Percentiles rank a stretch among this genome's conserved stretches.
Evolutionary conservation across 441 rosid genomes (phyloP).

Genomic region (Pelargonium cotyledonis): DNA sequence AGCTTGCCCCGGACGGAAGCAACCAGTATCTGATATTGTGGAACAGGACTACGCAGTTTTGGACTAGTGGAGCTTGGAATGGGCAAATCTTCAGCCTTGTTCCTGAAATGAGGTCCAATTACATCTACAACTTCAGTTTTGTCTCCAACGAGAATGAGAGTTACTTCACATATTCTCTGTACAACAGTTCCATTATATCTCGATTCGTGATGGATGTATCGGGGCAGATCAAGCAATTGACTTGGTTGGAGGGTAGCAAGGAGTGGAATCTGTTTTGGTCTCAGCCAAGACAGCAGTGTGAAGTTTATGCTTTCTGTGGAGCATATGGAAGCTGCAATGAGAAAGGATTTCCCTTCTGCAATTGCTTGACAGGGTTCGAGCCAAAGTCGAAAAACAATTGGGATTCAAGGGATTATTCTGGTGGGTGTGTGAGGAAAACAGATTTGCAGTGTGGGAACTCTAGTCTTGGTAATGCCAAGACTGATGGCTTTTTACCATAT

Average conservation of each 20-base stretch:
- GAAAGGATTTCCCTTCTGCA: slow-evolving; percentile 35
- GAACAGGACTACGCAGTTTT: slow-evolving; percentile 38
- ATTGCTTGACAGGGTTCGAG: slow-evolving; percentile 46
- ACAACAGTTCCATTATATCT: slow-evolving; percentile 21
- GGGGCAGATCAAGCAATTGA: slow-evolving; percentile 49
- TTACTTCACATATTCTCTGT: slow-evolving; percentile 49
- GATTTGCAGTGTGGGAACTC: slow-evolving; percentile 37
- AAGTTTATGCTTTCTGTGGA: slow-evolving; percentile 57
- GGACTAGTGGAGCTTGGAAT: slow-evolving; percentile 72
- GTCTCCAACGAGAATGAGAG: slow-evolving; percentile 34
- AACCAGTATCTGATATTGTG: slow-evolving; percentile 38
- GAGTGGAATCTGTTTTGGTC: slow-evolving; percentile 66
- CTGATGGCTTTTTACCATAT: slow-evolving; percentile 28
- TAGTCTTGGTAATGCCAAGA: slow-evolving; percentile 20
- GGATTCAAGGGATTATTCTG: slow-evolving; percentile 44
- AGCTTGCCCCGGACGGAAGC: slow-evolving; percentile 44
- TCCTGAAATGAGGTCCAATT: slow-evolving; percentile 50
- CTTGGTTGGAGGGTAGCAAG: slow-evolving; percentile 26
- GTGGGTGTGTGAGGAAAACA: slow-evolving; percentile 43
- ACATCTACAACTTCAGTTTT: slow-evolving; percentile 47
- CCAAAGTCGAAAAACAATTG: slow-evolving; percentile 31
- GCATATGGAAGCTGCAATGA: slow-evolving; percentile 47
- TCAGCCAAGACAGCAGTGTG: slow-evolving; percentile 50
- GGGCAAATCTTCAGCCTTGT: slow-evolving; percentile 24
- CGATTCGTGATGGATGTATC: slow-evolving; percentile 40